phyloP scores from a whole-genome alignment of 2,329 filamentous ascomycete genomes.

The Penicillium hesseltinei region DNA sequence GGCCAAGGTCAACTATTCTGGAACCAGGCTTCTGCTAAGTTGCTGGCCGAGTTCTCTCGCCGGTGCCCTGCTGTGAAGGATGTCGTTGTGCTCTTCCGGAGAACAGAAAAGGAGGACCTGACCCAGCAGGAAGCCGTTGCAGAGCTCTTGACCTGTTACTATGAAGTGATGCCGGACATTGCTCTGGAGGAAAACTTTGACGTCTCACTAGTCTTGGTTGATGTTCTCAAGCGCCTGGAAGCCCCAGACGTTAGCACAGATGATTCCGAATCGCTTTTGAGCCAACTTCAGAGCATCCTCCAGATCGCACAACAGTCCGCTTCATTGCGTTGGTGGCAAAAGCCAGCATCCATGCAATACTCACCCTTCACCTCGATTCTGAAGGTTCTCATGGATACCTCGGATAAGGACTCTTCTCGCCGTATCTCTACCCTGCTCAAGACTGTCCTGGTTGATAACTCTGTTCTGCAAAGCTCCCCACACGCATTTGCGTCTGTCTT shows the following conservation, averaged over 20 bases:
- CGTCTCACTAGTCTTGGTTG: conserved; percentile 72
- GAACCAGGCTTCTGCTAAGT: conserved; percentile 64
- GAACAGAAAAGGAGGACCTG: conserved; percentile 64
- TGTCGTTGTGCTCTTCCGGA: conserved; percentile 70
- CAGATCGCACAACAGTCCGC: conserved; percentile 76
- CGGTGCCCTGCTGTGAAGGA: conserved; percentile 81
- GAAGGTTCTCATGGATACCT: conserved; percentile 36
- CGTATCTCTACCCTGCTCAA: conserved; percentile 36
- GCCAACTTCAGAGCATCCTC: conserved; percentile 79
- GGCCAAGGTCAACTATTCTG: conserved; percentile 55
- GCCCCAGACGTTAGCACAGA: conserved; percentile 45
- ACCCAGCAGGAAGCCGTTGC: conserved; percentile 77
- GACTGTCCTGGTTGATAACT: conserved; percentile 39
- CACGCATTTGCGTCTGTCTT: conserved; percentile 39
- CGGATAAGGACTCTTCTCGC: conserved; percentile 31
- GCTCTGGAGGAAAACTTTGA: conserved; percentile 85
- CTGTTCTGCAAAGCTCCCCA: conserved; percentile 33
- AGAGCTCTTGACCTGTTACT: conserved; percentile 78
- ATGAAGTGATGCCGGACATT: conserved; percentile 73
- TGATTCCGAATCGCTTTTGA: conserved; percentile 58
- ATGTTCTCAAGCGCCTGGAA: conserved; percentile 63
- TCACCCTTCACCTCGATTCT: conserved; percentile 44
- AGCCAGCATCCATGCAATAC: conserved; percentile 48
- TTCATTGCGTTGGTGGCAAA: conserved; percentile 88
- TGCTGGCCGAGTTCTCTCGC: conserved; percentile 72